A percentile compares a stretch with the other conserved stretches of the same genome.
These are phyloP conservation scores for Candida coleopterorum DNA, from an alignment of 805 yeast genomes.

Conservation along the genomic window DNA sequence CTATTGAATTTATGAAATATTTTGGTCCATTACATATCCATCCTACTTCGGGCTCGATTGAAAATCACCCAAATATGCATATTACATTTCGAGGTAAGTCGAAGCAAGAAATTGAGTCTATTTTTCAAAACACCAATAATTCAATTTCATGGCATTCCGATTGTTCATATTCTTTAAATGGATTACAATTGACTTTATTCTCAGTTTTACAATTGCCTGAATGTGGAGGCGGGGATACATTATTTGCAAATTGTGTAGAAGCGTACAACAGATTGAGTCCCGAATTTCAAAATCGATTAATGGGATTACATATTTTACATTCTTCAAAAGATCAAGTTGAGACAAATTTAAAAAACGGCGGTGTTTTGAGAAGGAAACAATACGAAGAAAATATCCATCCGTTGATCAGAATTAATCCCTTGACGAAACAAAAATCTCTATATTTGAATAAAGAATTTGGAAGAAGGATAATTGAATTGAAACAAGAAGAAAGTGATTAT, in stretches of 20 bases:
- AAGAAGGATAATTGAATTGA: conserved; percentile 31
- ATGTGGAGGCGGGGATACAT: conserved; percentile 35
- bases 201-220: conserved; percentile 34
- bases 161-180: conserved; percentile 32
- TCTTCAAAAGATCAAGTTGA: conserved; percentile 29
- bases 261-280: conserved; percentile 34
- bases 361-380: conserved; percentile 28
- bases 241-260: conserved; percentile 34
- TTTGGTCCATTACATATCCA: conserved; percentile 19
- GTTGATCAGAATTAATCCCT: conserved; percentile 32
- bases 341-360: conserved; percentile 25
- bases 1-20: conserved; percentile 19
- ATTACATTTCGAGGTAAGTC: conserved; percentile 30
- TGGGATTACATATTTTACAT: conserved; percentile 31
- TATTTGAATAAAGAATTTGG: conserved; percentile 32
- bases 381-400: conserved; percentile 30
- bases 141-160: conserved; percentile 36
- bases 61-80: conserved; percentile 29
- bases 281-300: conserved; percentile 26
- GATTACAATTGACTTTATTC: conserved; percentile 31
- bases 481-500: conserved; percentile 29
- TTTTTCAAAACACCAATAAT: conserved; percentile 23
- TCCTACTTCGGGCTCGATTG: conserved; percentile 21
- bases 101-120: conserved; percentile 23
- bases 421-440: conserved; percentile 25